Base-by-base conservation (phyloP, 2,329 filamentous ascomycete species). In the Ophiostoma sp. region DNA sequence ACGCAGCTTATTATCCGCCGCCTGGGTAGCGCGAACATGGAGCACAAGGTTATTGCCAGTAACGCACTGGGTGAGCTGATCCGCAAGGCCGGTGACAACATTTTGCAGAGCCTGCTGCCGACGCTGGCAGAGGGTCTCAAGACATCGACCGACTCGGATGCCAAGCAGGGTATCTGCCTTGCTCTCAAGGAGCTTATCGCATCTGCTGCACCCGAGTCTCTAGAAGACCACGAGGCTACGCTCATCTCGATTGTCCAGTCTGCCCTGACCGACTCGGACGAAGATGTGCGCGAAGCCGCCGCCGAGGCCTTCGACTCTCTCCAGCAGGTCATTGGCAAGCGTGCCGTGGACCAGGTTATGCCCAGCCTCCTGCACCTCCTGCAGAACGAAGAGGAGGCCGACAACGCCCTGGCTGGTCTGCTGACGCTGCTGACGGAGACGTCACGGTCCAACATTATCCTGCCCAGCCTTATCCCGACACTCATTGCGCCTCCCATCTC, bases 41-140 rank as follows among this genome's bases (percentile, higher is more conserved):
- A 99, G 78, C 95, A 99, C 79, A 98, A 97, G 82, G 90, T 97
- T 74, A 99, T 99, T 82, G 95, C 96, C 73, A 94, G 94, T 77
- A 98, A 98, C 77, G 93, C 95, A 65, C 84, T 99, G 68, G 95
- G 95, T 75, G 95, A 99, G 77, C 87, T 99, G 73, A 98, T 99
- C 75, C 89, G 95, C 75, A 97, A 97, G 79, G 94, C 95, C 75
- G 95, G 96, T 71, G 95, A 99, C 77, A 90, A 92, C 68, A 93
- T 99, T 69, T 83, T 99, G 71, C 87, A 93, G 38, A 96, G 87
- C 60, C 81, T 99, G 70, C 81, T 99, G 70, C 95, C 95, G 42
- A 96, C 93, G 45, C 86, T 99, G 65, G 93, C 98, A 76, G 92
- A 96, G 77, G 93, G 94, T 49, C 83, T 99, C 67, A 89, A 95